A percentile compares a stretch with the other conserved stretches of the same genome.
Evolutionary conservation across 305 asterid genomes (phyloP).

Genomic region (Galium porrigens): DNA sequence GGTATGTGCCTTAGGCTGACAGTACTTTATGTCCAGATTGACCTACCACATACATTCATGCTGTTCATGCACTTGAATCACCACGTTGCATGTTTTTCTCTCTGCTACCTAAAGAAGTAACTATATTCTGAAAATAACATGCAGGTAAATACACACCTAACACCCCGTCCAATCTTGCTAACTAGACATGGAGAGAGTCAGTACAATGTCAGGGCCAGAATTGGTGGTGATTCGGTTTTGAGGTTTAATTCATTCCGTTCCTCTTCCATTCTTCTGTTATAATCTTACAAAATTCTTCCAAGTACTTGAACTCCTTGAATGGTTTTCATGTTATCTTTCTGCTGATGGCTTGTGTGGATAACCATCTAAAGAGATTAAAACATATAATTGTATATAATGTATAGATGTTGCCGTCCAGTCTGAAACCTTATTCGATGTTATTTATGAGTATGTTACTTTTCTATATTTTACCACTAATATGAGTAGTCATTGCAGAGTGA

Average conservation of each 20-base stretch:
- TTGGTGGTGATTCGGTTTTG: conserved; percentile 87
- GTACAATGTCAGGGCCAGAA: conserved; percentile 87
- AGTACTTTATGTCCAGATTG: background rate
- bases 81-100: background rate
- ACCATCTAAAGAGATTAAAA: background rate
- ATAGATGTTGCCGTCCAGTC: background rate
- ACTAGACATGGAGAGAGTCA: conserved; percentile 98
- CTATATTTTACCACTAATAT: background rate
- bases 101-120: background rate
- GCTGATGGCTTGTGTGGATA: background rate
- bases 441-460: background rate
- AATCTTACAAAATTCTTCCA: background rate
- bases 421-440: background rate
- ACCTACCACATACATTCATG: background rate
- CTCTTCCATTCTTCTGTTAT: background rate
- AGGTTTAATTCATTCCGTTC: conserved; percentile 32
- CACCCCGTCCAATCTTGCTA: conserved; percentile 95
- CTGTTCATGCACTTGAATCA: background rate
- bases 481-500: background rate
- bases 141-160: conserved; percentile 94
- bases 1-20: conserved; percentile 38
- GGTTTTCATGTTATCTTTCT: background rate
- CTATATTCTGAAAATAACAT: conserved; percentile 9
- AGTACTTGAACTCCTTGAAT: background rate
- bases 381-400: background rate